These are phyloP conservation scores for Fusarium tjaetaba DNA, from an alignment of 2,329 filamentous ascomycete genomes.

Conservation along the genomic window DNA sequence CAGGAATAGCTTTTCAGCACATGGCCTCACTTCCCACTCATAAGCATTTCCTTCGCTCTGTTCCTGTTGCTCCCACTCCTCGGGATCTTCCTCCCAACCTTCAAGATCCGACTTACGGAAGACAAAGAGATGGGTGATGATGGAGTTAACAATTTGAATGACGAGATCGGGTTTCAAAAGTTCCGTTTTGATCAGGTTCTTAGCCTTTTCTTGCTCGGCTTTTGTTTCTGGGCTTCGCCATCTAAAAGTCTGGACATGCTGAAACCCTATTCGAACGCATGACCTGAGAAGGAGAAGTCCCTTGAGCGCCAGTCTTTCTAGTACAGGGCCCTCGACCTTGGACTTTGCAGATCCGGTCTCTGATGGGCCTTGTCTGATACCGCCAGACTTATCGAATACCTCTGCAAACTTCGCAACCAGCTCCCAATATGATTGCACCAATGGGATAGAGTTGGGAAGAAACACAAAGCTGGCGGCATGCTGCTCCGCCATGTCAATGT, in stretches of 20 bases:
- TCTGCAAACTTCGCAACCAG: conserved; percentile 81
- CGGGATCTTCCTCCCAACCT: conserved; percentile 92
- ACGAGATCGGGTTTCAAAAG: conserved; percentile 82
- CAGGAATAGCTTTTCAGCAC: conserved; percentile 92
- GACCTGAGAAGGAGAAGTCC: conserved; percentile 83
- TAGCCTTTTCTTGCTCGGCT: conserved; percentile 77
- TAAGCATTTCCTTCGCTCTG: conserved; percentile 86
- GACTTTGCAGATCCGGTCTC: conserved; percentile 55
- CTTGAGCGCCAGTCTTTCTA: conserved; percentile 84
- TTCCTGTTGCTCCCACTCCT: conserved; percentile 94
- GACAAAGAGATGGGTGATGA: conserved; percentile 88
- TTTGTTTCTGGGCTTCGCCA: conserved; percentile 80
- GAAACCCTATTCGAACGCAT: conserved; percentile 86
- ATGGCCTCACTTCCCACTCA: conserved; percentile 92
- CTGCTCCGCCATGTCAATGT: conserved; percentile 82
- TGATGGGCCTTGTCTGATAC: conserved; percentile 59
- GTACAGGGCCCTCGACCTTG: conserved; percentile 69
- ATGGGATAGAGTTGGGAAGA: conserved; percentile 79
- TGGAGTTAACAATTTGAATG: conserved; percentile 80
- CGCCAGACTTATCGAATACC: conserved; percentile 71
- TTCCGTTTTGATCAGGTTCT: conserved; percentile 74
- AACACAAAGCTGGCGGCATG: conserved; percentile 86
- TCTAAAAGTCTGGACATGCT: conserved; percentile 82
- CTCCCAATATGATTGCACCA: conserved; percentile 87
- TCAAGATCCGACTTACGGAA: conserved; percentile 87